Percentiles rank a stretch among this genome's conserved stretches.
These are phyloP conservation scores for Blastobotrys parvus DNA, from an alignment of 805 yeast genomes.

Conservation along the genomic window DNA sequence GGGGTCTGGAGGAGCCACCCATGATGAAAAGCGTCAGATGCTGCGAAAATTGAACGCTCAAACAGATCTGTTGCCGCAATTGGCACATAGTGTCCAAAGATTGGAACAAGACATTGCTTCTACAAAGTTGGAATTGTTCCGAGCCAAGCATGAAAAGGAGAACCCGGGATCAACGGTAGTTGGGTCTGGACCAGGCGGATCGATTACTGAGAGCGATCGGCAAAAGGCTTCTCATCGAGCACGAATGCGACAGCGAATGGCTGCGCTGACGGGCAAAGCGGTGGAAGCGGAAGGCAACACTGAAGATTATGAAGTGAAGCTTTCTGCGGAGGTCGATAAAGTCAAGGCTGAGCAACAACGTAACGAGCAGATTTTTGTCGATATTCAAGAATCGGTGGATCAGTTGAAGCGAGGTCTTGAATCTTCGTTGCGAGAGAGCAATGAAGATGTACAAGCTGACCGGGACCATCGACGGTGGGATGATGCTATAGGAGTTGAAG, in stretches of 20 bases:
- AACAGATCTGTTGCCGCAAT: slow-evolving; percentile 62
- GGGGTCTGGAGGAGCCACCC: slow-evolving; percentile 24
- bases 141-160: slow-evolving; percentile 44
- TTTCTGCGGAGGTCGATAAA: slow-evolving; percentile 34
- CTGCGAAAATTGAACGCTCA: slow-evolving; percentile 50
- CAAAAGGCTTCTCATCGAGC: slow-evolving; percentile 76
- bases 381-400: slow-evolving; percentile 62
- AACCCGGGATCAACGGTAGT: slow-evolving; percentile 63
- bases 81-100: slow-evolving; percentile 53
- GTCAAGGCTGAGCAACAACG: slow-evolving; percentile 47
- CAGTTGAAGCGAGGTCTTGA: slow-evolving; percentile 48
- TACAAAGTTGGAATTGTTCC: slow-evolving; percentile 57
- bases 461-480: slow-evolving; percentile 71
- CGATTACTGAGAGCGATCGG: slow-evolving; percentile 74
- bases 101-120: slow-evolving; percentile 62
- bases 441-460: slow-evolving; percentile 25
- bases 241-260: slow-evolving; percentile 76
- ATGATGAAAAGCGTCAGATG: slow-evolving; percentile 43
- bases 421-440: slow-evolving; percentile 33
- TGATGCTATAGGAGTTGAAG: slow-evolving; percentile 66
- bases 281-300: slow-evolving; percentile 35
- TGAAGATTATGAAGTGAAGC: slow-evolving; percentile 44
- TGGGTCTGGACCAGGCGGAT: slow-evolving; percentile 85
- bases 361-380: slow-evolving; percentile 55
- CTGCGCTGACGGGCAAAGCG: slow-evolving; percentile 78